phyloP scores from a whole-genome alignment of 345 rosid species.

The Salix suchowensis region DNA sequence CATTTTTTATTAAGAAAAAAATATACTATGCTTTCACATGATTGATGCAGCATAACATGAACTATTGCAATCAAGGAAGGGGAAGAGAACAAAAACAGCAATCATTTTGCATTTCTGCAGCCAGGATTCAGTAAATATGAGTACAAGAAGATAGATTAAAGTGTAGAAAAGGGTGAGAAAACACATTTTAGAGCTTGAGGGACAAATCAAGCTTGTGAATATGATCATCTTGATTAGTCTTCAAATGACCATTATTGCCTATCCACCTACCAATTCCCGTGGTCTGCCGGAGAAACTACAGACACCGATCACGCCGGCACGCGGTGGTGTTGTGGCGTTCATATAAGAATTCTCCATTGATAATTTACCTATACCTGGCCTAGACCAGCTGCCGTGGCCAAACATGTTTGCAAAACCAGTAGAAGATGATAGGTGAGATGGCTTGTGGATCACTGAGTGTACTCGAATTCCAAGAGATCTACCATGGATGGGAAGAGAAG shows the following conservation, averaged over 20 bases:
- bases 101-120: background rate
- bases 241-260: constrained; percentile 18
- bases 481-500: constrained; percentile 48
- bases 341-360: background rate
- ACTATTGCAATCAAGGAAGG: background rate
- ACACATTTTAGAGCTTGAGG: constrained; percentile 49
- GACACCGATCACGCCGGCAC: constrained; percentile 26
- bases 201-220: constrained; percentile 60
- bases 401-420: constrained; percentile 22
- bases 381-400: constrained; percentile 45
- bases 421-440: constrained; percentile 26
- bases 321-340: constrained; percentile 15
- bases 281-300: constrained; percentile 24
- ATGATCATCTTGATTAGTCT: constrained; percentile 40
- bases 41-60: background rate
- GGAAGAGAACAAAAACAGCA: background rate
- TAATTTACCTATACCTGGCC: constrained; percentile 54
- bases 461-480: constrained; percentile 62
- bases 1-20: background rate
- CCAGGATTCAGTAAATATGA: constrained; percentile 18
- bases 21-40: background rate
- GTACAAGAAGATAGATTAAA: constrained; percentile 9
- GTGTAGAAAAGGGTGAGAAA: background rate
- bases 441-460: constrained; percentile 60
- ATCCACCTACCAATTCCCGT: constrained; percentile 25